Conservation (phyloP, 805 yeast species). For the Schwanniomyces polymorphus region DNA sequence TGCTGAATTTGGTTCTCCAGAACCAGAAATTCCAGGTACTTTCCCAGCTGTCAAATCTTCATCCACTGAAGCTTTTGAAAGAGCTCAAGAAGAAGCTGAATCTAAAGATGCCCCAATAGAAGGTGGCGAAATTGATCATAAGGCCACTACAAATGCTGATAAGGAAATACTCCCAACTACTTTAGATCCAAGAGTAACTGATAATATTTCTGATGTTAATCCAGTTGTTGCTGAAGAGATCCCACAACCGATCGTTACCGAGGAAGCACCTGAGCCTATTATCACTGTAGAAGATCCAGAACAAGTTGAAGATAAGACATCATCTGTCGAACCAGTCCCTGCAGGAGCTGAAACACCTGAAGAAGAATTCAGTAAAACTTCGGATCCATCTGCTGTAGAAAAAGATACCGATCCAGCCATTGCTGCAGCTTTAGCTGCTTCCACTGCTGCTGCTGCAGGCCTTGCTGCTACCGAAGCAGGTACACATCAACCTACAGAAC, state of each 20-base stretch:
- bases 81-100: slow-evolving; percentile 7
- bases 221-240: background rate
- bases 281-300: background rate
- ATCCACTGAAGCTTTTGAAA: slow-evolving; percentile 3
- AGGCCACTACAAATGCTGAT: slow-evolving; percentile 3
- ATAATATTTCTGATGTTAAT: slow-evolving; percentile 9
- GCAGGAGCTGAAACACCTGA: slow-evolving; percentile 7
- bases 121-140: slow-evolving; percentile 2
- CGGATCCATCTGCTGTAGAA: slow-evolving; percentile 1
- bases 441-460: background rate
- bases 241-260: background rate
- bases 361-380: slow-evolving; percentile 4
- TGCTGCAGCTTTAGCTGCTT: slow-evolving; percentile 8
- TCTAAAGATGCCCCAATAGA: slow-evolving; percentile 10
- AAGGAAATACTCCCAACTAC: slow-evolving; percentile 6
- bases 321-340: slow-evolving; percentile 13
- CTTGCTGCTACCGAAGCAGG: background rate
- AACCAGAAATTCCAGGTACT: slow-evolving; percentile 12
- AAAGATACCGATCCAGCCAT: slow-evolving; percentile 2
- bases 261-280: background rate
- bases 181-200: slow-evolving; percentile 2
- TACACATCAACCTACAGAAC: slow-evolving; percentile 1
- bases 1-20: slow-evolving; percentile 13
- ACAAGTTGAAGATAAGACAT: slow-evolving; percentile 2
- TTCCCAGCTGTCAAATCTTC: background rate